A percentile compares a stretch with the other conserved stretches of the same genome.
phyloP scores from a whole-genome alignment of 768 basidiomycete genomes.

The Favolaschia claudopus region DNA sequence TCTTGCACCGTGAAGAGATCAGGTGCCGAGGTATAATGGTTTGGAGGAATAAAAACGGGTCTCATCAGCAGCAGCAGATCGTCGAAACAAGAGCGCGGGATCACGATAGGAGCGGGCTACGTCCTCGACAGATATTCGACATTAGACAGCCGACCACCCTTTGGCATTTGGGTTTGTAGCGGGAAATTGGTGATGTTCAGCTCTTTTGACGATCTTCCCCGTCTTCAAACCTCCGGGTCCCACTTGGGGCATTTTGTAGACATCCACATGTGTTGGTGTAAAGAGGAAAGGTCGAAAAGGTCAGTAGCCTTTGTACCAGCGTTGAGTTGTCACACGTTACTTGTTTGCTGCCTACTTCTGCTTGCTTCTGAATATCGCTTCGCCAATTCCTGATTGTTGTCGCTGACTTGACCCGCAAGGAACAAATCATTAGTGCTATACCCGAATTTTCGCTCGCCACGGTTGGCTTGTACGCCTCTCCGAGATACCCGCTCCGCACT shows the following conservation, averaged over 20 bases:
- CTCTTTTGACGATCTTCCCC: too few species aligned
- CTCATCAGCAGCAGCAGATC: constrained; percentile 9
- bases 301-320: constrained; percentile 3
- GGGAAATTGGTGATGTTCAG: too few species aligned
- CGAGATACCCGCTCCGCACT: constrained; percentile 5
- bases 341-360: too few species aligned
- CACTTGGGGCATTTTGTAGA: too few species aligned
- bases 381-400: constrained; percentile 11
- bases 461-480: too few species aligned
- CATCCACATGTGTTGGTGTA: too few species aligned
- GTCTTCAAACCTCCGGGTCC: too few species aligned
- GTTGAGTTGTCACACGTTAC: constrained; percentile 18
- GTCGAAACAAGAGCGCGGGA: constrained; percentile 6
- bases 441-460: constrained; percentile 11
- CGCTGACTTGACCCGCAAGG: not conserved
- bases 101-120: constrained; percentile 36
- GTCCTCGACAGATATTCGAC: constrained; percentile 13
- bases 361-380: not conserved
- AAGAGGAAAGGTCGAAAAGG: not conserved
- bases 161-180: too few species aligned
- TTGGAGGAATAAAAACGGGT: not conserved
- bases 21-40: constrained; percentile 20
- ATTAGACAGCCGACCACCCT: constrained; percentile 11
- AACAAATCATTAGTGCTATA: constrained; percentile 10
- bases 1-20: constrained; percentile 2